These are phyloP conservation scores for Cylindrodendrum hubeiense DNA, from an alignment of 2,329 filamentous ascomycete species.

Conservation along the genomic window DNA sequence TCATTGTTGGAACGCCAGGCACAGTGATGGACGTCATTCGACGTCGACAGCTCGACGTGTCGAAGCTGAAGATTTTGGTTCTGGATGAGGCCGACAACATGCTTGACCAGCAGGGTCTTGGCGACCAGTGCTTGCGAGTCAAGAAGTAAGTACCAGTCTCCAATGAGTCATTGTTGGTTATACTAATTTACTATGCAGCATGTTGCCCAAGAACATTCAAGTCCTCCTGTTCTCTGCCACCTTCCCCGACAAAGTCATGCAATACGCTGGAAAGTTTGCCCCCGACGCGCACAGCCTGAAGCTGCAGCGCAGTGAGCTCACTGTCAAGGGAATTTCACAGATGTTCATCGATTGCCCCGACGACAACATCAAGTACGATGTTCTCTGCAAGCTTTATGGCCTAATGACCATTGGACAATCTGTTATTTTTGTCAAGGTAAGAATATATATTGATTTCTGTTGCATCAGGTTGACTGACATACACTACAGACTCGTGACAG, in stretches of 20 bases:
- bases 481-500: conserved; percentile 81
- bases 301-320: conserved; percentile 90
- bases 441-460: conserved; percentile 30
- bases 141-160: conserved; percentile 71
- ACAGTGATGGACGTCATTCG: conserved; percentile 91
- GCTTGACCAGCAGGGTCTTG: conserved; percentile 94
- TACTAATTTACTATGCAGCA: conserved; percentile 61
- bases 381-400: conserved; percentile 92
- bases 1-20: conserved; percentile 94
- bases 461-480: conserved; percentile 28
- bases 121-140: conserved; percentile 93
- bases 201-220: conserved; percentile 82
- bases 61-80: conserved; percentile 83
- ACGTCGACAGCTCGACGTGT: conserved; percentile 78
- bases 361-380: conserved; percentile 86
- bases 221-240: conserved; percentile 97
- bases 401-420: conserved; percentile 97
- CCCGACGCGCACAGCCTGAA: conserved; percentile 89
- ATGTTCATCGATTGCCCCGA: conserved; percentile 94
- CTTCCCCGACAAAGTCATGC: conserved; percentile 86
- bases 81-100: conserved; percentile 99
- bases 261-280: conserved; percentile 87
- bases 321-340: conserved; percentile 96
- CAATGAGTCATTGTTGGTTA: background rate
- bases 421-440: conserved; percentile 95